Percentiles rank a stretch among this genome's conserved stretches.
Conservation (phyloP, 768 basidiomycete species). For the Hygrocybe punicea region DNA sequence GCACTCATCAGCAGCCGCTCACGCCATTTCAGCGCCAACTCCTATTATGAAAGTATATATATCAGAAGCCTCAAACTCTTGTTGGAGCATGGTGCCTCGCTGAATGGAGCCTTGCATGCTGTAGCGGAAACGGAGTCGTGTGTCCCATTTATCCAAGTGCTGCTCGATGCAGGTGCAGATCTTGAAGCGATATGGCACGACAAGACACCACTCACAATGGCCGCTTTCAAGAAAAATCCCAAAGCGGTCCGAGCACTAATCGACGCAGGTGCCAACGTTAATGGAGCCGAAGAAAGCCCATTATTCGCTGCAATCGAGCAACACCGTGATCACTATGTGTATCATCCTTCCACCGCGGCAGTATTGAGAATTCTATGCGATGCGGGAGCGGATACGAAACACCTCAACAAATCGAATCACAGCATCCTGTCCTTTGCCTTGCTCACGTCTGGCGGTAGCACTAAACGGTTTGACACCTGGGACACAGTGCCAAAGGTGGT, state of each 20-base stretch:
- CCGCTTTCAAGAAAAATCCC: not conserved
- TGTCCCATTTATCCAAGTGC: not conserved
- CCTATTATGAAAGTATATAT: not conserved
- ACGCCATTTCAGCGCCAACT: too few relatives aligned
- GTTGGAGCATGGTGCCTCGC: not conserved
- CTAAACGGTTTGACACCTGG: not conserved
- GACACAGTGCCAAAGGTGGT: not conserved
- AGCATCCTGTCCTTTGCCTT: not conserved
- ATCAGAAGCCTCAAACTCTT: not conserved
- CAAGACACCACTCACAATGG: not conserved
- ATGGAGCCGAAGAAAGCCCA: not conserved
- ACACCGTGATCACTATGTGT: not conserved
- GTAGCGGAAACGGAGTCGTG: not conserved
- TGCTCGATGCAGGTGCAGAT: not conserved
- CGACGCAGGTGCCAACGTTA: not conserved
- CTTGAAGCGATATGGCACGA: not conserved
- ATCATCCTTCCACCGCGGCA: not conserved
- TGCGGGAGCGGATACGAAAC: not conserved
- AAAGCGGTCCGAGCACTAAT: not conserved
- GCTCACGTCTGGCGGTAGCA: not conserved
- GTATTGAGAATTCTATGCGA: not conserved
- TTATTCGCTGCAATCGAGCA: not conserved
- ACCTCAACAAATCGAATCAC: not conserved
- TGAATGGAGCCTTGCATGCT: not conserved
- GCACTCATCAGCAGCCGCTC: not conserved